Evolutionary conservation across 2,329 filamentous ascomycete genomes (phyloP), one percentile per base, ranked within the genome.

Genomic region (Colletotrichum scovillei): DNA sequence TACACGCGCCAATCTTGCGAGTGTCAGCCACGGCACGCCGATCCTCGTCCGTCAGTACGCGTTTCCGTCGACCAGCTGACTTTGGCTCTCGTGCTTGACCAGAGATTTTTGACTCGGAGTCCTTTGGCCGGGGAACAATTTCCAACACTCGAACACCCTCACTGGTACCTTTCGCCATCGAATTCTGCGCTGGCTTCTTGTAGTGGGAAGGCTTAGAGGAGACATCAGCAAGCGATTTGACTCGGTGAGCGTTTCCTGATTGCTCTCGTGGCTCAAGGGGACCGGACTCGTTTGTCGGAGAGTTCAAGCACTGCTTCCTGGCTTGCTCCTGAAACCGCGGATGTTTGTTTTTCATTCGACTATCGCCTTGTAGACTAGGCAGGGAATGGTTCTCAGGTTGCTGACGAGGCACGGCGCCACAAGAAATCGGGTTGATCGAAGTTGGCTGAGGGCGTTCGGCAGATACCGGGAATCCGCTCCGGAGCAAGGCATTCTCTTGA

Each of bases 1-100:
- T 77, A 63, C 86, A 88, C 0, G 86, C 86, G 32, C 81, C 82
- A 22, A 79, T 75, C 12, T 75, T 78, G 14, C 84, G 79, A 1
- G 83, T 84, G 16, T 79, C 78, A 28, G 79, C 79, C 0, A 82
- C 84, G 58, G 81, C 77, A n/a, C 78, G 75, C 5, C 82, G 78
- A 19, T 77, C 74, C 16, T 76, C 71, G 7, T 78, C 75, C 1
- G 76, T 75, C 42, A 82, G 80, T 1, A 30, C 19, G 2, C 66
- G 66, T 16, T 30, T 69, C 8, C 55, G 46, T 49, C 24, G 24
- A 8, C 24, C 11, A 9, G 38, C 26, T 19, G 22, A 7, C 59
- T 49, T 62, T 14, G 38, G 12, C 22, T 35, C 42, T 30, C 42
- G 26, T 19, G 16, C 16, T 30, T 32, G 16, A 14, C 9, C 6